Base-by-base conservation (phyloP, 2,329 filamentous ascomycete species). In the Didymella lethalis region DNA sequence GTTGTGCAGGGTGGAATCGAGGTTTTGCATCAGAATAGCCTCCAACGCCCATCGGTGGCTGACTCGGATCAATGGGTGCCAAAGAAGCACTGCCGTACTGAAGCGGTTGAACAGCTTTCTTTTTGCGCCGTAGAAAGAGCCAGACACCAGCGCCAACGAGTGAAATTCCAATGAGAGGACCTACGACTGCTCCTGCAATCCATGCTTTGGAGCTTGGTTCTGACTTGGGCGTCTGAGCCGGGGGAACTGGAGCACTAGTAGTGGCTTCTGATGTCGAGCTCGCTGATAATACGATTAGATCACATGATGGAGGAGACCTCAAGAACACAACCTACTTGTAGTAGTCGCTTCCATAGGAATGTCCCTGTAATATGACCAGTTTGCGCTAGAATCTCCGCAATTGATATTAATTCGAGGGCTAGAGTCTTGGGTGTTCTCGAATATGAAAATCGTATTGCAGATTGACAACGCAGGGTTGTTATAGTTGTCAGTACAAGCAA, bases 401-500 rank as follows among this genome's bases (percentile, higher is more conserved):
- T 71, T 57, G 38, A 74, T 74, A 38, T 74, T 66, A 2, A 65
- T 72, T 25, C 66, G 68, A 1, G 70, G 70, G 12, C 62, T 67
- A 7, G 68, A 66, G 48, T 73, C 70, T 18, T 61, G 61, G n/a
- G 61, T 61, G 46, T 68, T 72, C 52, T 72, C 69, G 50, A 58
- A 75, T 36, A 75, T 73, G 59, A 69, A 73, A 10, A 63, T 67
- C 0, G 71, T 71, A 50, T 75, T 75, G 51, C 72, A 75, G 3
- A 73, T 57, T 2, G 67, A 69, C 8, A 51, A 49, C 5, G 54
- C 32, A 2, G 60, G 28, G 38, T 73, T 62, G 46, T 63, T 51
- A 46, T 63, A 75, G 57, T 72, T 73, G 6, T 61, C 61, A 6
- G 70, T 72, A 38, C 72, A 75, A 3, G 69, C 69, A 32, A 70